phyloP scores from a whole-genome alignment of 306 rosid species.

The Pterocarpus macrocarpus region DNA sequence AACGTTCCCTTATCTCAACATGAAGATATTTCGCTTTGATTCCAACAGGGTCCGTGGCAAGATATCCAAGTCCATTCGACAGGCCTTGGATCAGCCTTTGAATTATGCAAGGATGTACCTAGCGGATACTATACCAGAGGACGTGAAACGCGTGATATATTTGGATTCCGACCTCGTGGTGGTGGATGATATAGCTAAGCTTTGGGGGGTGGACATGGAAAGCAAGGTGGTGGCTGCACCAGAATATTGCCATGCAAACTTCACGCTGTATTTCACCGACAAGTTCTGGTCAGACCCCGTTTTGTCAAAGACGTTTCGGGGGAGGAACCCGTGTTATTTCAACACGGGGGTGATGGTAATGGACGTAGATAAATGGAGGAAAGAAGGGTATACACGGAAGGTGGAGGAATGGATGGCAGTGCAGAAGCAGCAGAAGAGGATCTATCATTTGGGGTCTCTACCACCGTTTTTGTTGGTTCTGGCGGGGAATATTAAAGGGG shows the following conservation, averaged over 20 bases:
- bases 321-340: slow-evolving; percentile 71
- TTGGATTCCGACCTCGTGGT: slow-evolving; percentile 71
- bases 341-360: slow-evolving; percentile 86
- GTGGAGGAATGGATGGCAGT: slow-evolving; percentile 78
- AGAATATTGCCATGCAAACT: slow-evolving; percentile 71
- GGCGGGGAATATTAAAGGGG: slow-evolving; percentile 73
- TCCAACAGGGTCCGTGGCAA: slow-evolving; percentile 56
- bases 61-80: slow-evolving; percentile 71
- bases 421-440: slow-evolving; percentile 65
- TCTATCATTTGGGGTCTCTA: slow-evolving; percentile 69
- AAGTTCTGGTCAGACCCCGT: slow-evolving; percentile 60
- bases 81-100: slow-evolving; percentile 71
- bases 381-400: slow-evolving; percentile 56
- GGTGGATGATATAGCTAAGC: slow-evolving; percentile 75
- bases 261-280: slow-evolving; percentile 59
- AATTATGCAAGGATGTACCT: slow-evolving; percentile 77
- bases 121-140: slow-evolving; percentile 57
- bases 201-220: slow-evolving; percentile 71
- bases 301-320: slow-evolving; percentile 52
- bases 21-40: slow-evolving; percentile 58
- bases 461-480: slow-evolving; percentile 76
- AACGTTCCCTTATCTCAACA: slow-evolving; percentile 70
- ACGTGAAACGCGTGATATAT: slow-evolving; percentile 64
- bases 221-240: slow-evolving; percentile 74
- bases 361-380: slow-evolving; percentile 72